phyloP scores from a whole-genome alignment of 305 asterid genomes.

The Andrographis paniculata region DNA sequence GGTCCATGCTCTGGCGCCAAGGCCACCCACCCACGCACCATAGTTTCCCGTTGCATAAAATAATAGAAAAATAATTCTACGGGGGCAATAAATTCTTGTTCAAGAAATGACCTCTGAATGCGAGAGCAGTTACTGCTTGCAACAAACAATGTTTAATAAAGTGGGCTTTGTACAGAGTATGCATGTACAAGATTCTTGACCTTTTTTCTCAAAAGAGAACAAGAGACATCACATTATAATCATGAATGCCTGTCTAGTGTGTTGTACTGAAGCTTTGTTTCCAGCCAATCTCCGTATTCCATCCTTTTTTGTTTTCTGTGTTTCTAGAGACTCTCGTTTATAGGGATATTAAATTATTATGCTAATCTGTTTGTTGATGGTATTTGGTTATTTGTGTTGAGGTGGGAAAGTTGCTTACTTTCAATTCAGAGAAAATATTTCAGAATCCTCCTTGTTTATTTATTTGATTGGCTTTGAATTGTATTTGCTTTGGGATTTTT shows the following conservation, averaged over 20 bases:
- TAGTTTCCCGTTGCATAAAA: too few species aligned
- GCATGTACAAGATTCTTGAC: constrained; percentile 24
- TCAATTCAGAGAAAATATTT: too few species aligned
- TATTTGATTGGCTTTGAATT: background rate
- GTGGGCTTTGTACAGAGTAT: constrained; percentile 17
- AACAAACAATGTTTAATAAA: constrained; percentile 19
- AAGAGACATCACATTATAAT: constrained; percentile 15
- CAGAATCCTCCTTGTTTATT: background rate
- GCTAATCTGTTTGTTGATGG: background rate
- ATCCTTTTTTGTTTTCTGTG: constrained; percentile 2
- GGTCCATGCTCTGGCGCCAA: constrained; percentile 28
- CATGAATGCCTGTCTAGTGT: constrained; percentile 22
- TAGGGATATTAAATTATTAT: too few species aligned
- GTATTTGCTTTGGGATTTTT: background rate
- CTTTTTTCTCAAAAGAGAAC: constrained; percentile 18
- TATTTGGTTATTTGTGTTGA: background rate
- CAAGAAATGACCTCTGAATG: background rate
- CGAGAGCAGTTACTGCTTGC: constrained; percentile 21
- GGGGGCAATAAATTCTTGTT: constrained; percentile 2
- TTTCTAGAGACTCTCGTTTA: too few species aligned
- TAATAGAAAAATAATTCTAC: background rate
- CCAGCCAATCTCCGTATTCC: constrained; percentile 23
- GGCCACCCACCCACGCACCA: too few species aligned
- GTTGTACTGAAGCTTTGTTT: constrained; percentile 25
- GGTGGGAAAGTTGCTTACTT: too few species aligned